A percentile compares a stretch with the other conserved stretches of the same genome.
These are phyloP conservation scores for Aethionema arabicum DNA, from an alignment of 345 rosid species.

Conservation along the genomic window DNA sequence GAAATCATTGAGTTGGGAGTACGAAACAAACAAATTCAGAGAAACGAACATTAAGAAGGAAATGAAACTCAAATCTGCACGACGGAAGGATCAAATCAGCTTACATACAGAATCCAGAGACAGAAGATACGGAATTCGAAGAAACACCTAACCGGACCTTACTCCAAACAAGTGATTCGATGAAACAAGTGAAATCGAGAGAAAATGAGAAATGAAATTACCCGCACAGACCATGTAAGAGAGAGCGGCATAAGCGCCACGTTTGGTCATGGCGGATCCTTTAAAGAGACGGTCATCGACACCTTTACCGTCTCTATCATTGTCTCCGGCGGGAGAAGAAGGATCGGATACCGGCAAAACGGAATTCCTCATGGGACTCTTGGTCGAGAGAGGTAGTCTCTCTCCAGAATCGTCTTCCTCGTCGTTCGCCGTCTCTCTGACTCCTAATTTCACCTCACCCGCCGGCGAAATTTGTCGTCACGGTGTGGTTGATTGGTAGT, in stretches of 20 bases:
- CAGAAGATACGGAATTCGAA: not conserved
- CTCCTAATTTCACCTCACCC: not conserved
- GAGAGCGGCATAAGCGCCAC: constrained; percentile 86
- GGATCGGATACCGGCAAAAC: constrained; percentile 69
- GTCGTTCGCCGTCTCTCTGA: constrained; percentile 23
- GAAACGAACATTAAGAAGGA: not conserved
- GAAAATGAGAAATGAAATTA: constrained; percentile 10
- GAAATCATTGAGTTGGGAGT: not conserved
- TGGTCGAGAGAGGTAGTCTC: constrained; percentile 47
- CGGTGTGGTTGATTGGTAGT: not conserved
- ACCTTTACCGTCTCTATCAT: constrained; percentile 51
- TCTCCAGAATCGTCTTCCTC: constrained; percentile 31
- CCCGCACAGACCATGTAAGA: constrained; percentile 97
- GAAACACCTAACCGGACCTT: not conserved
- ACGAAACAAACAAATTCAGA: not conserved
- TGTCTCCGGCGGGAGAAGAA: constrained; percentile 54
- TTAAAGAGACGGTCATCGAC: constrained; percentile 63
- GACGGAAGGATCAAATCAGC: not conserved
- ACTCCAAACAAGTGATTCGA: not conserved
- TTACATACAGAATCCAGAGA: not conserved
- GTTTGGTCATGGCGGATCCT: constrained; percentile 94
- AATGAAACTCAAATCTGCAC: not conserved
- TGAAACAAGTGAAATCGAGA: constrained; percentile 10
- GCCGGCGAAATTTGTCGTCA: constrained; percentile 27
- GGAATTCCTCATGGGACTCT: constrained; percentile 48